phyloP scores from a whole-genome alignment of 768 basidiomycete genomes.

The Podaxis pistillaris region DNA sequence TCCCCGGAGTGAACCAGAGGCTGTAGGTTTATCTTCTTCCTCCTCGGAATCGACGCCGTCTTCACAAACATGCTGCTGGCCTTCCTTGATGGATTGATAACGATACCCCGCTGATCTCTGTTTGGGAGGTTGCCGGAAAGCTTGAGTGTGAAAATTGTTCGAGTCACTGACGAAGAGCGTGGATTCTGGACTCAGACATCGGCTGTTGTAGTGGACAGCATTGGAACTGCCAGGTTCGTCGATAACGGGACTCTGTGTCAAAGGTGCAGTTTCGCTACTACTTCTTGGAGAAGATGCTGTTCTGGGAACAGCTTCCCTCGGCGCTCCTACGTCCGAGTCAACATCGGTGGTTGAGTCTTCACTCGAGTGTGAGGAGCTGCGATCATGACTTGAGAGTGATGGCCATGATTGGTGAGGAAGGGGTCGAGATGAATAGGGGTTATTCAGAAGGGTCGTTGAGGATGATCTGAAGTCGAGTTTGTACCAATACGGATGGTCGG shows the following conservation, averaged over 20 bases:
- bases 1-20: neutral
- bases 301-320: neutral
- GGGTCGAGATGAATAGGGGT: neutral
- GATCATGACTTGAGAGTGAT: neutral
- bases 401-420: neutral
- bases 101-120: neutral
- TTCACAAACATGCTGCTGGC: neutral
- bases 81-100: neutral
- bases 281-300: neutral
- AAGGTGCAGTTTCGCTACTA: neutral
- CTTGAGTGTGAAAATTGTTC: neutral
- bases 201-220: neutral
- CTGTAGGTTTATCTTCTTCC: neutral
- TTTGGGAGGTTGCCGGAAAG: neutral
- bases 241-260: neutral
- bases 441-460: neutral
- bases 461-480: neutral
- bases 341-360: neutral
- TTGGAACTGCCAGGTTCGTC: neutral
- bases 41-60: neutral
- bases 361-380: neutral
- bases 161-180: neutral
- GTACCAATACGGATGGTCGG: neutral
- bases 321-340: neutral
- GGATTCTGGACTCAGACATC: neutral